phyloP scores from a whole-genome alignment of 2,329 filamentous ascomycete species.

The Metarhizium brunneum region DNA sequence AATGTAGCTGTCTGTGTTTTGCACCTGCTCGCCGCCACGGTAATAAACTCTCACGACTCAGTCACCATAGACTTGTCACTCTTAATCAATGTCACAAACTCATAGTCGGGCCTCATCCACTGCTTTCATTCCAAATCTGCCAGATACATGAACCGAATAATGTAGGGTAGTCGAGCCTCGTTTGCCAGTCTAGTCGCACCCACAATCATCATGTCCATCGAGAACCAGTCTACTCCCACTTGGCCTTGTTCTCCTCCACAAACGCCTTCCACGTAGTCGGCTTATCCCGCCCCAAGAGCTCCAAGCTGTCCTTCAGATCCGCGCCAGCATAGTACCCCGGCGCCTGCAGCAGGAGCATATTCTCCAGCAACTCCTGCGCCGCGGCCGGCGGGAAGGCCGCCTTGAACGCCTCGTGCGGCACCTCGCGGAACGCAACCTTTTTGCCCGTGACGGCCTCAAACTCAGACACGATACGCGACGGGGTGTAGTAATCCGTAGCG shows the following conservation, averaged over 20 bases:
- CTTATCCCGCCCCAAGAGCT: slow-evolving; percentile 23
- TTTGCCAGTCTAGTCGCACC: too few species aligned
- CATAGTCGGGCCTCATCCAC: too few species aligned
- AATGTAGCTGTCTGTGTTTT: too few species aligned
- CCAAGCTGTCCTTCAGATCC: slow-evolving; percentile 20
- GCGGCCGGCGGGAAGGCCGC: slow-evolving; percentile 19
- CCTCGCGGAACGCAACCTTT: slow-evolving; percentile 18
- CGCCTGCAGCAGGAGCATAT: slow-evolving; percentile 30
- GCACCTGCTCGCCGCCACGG: too few species aligned
- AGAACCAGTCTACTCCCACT: slow-evolving; percentile 12
- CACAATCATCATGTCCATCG: too few species aligned
- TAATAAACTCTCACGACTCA: too few species aligned
- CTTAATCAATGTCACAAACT: too few species aligned
- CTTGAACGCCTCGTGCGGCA: slow-evolving; percentile 26
- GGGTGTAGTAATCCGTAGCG: slow-evolving; percentile 26
- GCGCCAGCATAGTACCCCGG: slow-evolving; percentile 31
- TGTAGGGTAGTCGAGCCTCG: too few species aligned
- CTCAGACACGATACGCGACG: slow-evolving; percentile 21
- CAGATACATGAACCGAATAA: too few species aligned
- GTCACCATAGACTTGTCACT: too few species aligned
- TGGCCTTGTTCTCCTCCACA: slow-evolving; percentile 20
- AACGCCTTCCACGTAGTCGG: slow-evolving; percentile 29
- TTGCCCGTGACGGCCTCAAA: slow-evolving; percentile 26
- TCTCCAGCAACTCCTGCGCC: slow-evolving; percentile 30
- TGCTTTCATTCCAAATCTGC: too few species aligned